These are phyloP conservation scores for Gremmenia infestans DNA, from an alignment of 2,329 filamentous ascomycete species.

Conservation along the genomic window DNA sequence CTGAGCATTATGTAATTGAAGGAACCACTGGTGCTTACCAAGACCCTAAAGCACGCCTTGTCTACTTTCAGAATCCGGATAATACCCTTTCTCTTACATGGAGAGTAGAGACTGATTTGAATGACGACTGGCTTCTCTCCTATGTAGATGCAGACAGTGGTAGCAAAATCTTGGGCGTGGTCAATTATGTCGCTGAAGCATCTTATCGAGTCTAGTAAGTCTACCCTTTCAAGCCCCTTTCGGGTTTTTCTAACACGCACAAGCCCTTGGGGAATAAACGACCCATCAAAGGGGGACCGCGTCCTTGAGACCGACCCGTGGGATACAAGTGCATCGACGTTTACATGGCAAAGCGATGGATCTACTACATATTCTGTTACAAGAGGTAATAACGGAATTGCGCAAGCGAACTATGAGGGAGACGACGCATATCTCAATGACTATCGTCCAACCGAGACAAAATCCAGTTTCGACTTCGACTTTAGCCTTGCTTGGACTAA, in stretches of 20 bases:
- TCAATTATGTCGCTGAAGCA: slow-evolving; percentile 53
- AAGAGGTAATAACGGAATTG: slow-evolving; percentile 54
- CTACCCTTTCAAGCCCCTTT: slow-evolving; percentile 3
- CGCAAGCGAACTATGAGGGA: slow-evolving; percentile 47
- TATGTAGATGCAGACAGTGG: slow-evolving; percentile 46
- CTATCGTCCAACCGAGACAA: slow-evolving; percentile 43
- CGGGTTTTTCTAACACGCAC: slow-evolving; percentile 6
- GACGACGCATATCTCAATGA: slow-evolving; percentile 41
- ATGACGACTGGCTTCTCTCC: slow-evolving; percentile 53
- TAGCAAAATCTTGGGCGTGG: slow-evolving; percentile 46
- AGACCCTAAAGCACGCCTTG: slow-evolving; percentile 50
- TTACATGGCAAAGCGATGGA: slow-evolving; percentile 50
- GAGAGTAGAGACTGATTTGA: slow-evolving; percentile 54
- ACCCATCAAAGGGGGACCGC: slow-evolving; percentile 46
- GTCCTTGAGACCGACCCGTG: slow-evolving; percentile 44
- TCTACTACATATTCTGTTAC: slow-evolving; percentile 45
- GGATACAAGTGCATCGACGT: slow-evolving; percentile 41
- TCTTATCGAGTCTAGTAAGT: slow-evolving; percentile 49
- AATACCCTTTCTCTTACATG: slow-evolving; percentile 46
- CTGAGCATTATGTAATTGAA: slow-evolving; percentile 33
- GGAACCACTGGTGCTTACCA: slow-evolving; percentile 44
- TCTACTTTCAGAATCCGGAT: slow-evolving; percentile 48
- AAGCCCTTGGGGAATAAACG: slow-evolving; percentile 49
- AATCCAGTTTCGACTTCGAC: slow-evolving; percentile 42
- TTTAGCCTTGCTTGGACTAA: slow-evolving; percentile 34